phyloP scores from a whole-genome alignment of 305 asterid species.

The Striga hermonthica region DNA sequence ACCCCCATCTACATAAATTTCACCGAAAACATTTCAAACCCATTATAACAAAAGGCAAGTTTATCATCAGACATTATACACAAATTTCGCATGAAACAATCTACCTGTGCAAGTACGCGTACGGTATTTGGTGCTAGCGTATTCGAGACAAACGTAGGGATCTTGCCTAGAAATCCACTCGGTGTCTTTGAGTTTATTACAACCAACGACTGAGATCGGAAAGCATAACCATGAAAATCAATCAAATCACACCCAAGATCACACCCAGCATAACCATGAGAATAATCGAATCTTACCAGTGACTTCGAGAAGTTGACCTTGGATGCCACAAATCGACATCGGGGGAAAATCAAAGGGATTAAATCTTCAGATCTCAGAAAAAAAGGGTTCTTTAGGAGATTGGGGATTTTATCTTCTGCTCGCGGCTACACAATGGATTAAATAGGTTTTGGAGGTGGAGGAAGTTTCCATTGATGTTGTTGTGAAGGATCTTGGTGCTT shows the following conservation, averaged over 20 bases:
- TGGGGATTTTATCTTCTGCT: background rate
- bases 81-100: background rate
- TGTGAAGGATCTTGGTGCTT: background rate
- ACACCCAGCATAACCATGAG: background rate
- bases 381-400: background rate
- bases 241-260: background rate
- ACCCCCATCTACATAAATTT: conserved; percentile 67
- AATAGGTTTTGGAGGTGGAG: background rate
- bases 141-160: conserved; percentile 90
- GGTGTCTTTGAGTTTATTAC: conserved; percentile 70
- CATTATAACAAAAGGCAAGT: background rate
- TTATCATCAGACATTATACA: background rate
- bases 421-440: background rate
- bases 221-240: conserved; percentile 12
- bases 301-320: conserved; percentile 80
- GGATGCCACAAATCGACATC: conserved; percentile 80
- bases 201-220: conserved; percentile 66
- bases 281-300: conserved; percentile 49
- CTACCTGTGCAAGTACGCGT: conserved; percentile 91
- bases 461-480: conserved; percentile 13
- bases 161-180: conserved; percentile 97
- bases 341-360: conserved; percentile 17
- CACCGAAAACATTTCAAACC: conserved; percentile 17
- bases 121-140: conserved; percentile 63
- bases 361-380: background rate